Evolutionary conservation across 1,284 basidiomycete species (phyloP).

Genomic region (Anthracocystis setariae): DNA sequence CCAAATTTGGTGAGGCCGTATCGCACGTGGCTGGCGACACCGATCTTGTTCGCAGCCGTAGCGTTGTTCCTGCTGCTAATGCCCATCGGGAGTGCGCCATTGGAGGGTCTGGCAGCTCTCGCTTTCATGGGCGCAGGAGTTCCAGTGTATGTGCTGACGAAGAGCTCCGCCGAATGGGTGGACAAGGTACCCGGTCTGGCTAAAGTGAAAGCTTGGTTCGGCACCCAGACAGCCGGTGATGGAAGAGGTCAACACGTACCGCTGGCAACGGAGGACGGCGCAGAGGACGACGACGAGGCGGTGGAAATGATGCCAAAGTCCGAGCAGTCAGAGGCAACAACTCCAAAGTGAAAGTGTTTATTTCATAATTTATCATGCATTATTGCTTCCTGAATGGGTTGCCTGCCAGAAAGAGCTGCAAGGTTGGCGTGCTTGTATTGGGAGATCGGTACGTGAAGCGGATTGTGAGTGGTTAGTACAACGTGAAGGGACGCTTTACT

Average conservation of each 20-base stretch:
- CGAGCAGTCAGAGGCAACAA: not conserved
- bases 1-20: constrained; percentile 80
- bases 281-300: constrained; percentile 44
- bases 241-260: constrained; percentile 33
- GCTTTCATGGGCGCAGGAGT: constrained; percentile 57
- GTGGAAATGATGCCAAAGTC: constrained; percentile 53
- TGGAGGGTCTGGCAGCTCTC: constrained; percentile 71
- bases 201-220: constrained; percentile 3
- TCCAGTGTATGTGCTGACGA: constrained; percentile 61
- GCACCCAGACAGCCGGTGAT: constrained; percentile 6
- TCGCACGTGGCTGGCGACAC: constrained; percentile 84
- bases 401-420: no score
- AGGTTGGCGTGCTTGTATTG: no score
- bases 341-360: not conserved
- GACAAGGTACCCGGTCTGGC: constrained; percentile 9
- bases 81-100: constrained; percentile 91
- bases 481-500: constrained; percentile 4
- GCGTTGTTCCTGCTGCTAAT: constrained; percentile 92
- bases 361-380: not conserved
- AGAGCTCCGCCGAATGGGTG: constrained; percentile 23
- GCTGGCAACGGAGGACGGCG: constrained; percentile 16
- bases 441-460: not conserved
- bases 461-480: no score
- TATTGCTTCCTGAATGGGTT: not conserved
- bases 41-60: constrained; percentile 87